These are phyloP conservation scores for Naegleria gruberi DNA, from an alignment of 208 protist genomes.

Conservation along the genomic window DNA sequence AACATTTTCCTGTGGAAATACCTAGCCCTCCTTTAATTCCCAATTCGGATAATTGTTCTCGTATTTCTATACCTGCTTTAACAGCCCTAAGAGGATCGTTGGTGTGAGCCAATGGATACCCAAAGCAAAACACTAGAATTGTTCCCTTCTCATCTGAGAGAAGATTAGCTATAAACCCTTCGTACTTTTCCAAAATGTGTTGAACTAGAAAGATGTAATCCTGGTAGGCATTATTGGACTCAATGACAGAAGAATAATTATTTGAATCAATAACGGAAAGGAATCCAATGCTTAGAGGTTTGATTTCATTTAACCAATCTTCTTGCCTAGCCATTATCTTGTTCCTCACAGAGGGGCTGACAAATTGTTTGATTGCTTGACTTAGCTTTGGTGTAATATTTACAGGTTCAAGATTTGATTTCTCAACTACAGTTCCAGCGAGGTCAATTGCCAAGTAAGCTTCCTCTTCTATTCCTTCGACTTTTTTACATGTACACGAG, in stretches of 20 bases:
- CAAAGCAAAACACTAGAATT: background rate
- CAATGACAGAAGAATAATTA: background rate
- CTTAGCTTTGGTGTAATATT: background rate
- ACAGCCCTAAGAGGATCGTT: background rate
- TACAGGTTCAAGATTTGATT: background rate
- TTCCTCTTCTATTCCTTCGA: background rate
- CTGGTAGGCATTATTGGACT: background rate
- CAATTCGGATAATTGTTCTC: background rate
- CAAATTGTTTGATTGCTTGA: background rate
- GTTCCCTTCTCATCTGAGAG: conserved; percentile 2
- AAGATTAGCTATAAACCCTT: background rate
- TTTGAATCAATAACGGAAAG: background rate
- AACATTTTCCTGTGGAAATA: conserved; percentile 8
- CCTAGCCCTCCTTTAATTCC: background rate
- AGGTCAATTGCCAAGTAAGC: background rate
- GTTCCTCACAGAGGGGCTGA: background rate
- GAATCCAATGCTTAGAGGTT: background rate
- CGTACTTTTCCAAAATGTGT: background rate
- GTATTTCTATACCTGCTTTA: background rate
- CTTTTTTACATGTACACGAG: background rate
- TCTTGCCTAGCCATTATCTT: background rate
- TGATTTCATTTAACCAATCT: background rate
- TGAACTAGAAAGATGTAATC: background rate
- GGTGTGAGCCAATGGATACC: background rate
- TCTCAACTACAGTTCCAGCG: background rate